Base-by-base conservation (phyloP, 1,284 basidiomycete genomes). In the Sphaerobolus stellatus region DNA sequence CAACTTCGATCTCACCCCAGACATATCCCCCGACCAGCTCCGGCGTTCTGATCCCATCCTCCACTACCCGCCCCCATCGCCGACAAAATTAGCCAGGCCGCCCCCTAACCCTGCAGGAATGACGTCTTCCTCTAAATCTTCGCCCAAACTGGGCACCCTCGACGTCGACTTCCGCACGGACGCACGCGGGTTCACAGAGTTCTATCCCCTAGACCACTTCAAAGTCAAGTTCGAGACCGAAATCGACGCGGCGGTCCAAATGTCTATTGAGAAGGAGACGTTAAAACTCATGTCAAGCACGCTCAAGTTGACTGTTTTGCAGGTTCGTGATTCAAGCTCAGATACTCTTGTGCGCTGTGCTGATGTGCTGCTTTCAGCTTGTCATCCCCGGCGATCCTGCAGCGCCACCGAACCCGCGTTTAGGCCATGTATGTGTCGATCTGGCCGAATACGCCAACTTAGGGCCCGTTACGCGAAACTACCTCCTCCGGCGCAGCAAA, bases 381-480 rank as follows among this genome's bases (percentile, higher is more conserved):
- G 78, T 84, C 33, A 70, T 80, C 22, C 68, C 75, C 0, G 78
- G 78, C 27, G 83, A 83, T 55, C 78, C 75, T 0, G 71, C 80
- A 52, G 71, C 76, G 3, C 80, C 79, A 1, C 69, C 69, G 14
- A 81, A 83, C 50, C 83, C 83, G 1, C 76, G 81, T 2, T 74
- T 91, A 1, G 90, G 90, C 2, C 75, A 75, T 5, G 75, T 91
- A 9, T 74, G 79, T 56, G 72, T 92, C 50, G 87, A 92, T 64
- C 76, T 92, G 3, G 84, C 90, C 2, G 85, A 91, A 63, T 92
- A 91, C 61, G 86, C 83, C 8, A 78, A 79, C 48, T 71, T 74
- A 9, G 85, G 86, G 2, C 70, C 75, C 14, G 79, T 91, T 27
- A 84, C 82, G 2, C 77, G 90, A 16, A 77, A 82, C 22, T 90